Base-by-base conservation (phyloP, 257 asterid species). In the Craterostigma plantagineum region DNA sequence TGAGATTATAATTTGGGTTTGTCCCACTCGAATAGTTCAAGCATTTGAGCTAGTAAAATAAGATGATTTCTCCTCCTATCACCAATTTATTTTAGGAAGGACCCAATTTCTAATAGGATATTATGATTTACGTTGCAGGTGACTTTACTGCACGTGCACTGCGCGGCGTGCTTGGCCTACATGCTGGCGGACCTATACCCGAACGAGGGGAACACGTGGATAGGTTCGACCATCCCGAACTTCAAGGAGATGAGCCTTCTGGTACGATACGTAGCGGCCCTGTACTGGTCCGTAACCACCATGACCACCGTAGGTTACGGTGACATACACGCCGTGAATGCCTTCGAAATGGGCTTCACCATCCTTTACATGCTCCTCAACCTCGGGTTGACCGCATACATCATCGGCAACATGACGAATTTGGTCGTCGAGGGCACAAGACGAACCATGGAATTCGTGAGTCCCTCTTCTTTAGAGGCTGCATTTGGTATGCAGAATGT, bases 221-320 rank as follows among this genome's bases (percentile, higher is more conserved):
- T 82, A 17, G 84, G 79, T 4, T 54, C 78, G 1, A 59, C 55
- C 8, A 65, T 61, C 37, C 91, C 91, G 0, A 75, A 80, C 53
- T 74, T 73, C 66, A 69, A 65, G 44, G 80, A 79, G 39, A 72
- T 66, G 16, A 67, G 80, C 62, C 73, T 81, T 1, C 14, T 35
- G 44, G 55, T 68, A 1, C 43, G 90, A 10, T 87, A 87, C 65
- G 63, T 87, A 9, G 68, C 95, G 3, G 77, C 95, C 0, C 12
- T 79, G 7, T 87, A 87, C 30, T 87, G 97, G 93, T 81, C 97
- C 12, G 53, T 71, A 43, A 76, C 93, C 58, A 87, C 97, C 54
- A 76, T 87, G 97, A 71, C 85, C 8, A 81, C 97, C 0, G 97
- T 87, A 10, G 97, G 97, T 7, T 87, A 87, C 44, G 97, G 97